phyloP scores from a whole-genome alignment of 2,329 filamentous ascomycete species.

The Fusarium musae region DNA sequence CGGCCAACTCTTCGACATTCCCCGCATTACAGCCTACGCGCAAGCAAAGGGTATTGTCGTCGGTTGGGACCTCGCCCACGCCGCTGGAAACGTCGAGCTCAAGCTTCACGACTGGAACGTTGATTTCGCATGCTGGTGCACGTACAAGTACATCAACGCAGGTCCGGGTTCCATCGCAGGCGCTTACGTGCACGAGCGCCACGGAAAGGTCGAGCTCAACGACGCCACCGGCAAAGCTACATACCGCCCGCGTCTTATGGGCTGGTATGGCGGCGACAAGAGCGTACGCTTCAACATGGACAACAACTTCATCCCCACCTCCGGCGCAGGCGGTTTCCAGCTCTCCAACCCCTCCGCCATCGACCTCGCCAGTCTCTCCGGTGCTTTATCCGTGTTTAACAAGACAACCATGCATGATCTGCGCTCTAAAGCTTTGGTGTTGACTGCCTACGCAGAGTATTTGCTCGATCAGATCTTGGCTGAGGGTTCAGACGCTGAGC shows the following conservation, averaged over 20 bases:
- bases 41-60: conserved; percentile 76
- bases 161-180: conserved; percentile 85
- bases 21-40: conserved; percentile 80
- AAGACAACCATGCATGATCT: conserved; percentile 76
- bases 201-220: conserved; percentile 66
- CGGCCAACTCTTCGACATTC: conserved; percentile 87
- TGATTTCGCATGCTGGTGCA: conserved; percentile 93
- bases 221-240: conserved; percentile 48
- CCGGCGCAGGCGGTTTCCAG: conserved; percentile 84
- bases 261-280: conserved; percentile 91
- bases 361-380: conserved; percentile 79
- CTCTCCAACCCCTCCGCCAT: conserved; percentile 84
- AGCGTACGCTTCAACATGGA: conserved; percentile 83
- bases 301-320: conserved; percentile 79
- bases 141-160: conserved; percentile 92
- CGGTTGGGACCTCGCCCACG: conserved; percentile 91
- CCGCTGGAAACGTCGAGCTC: conserved; percentile 84
- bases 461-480: conserved; percentile 63
- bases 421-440: conserved; percentile 74
- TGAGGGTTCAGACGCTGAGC: conserved; percentile 43
- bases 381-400: conserved; percentile 78
- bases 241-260: conserved; percentile 75
- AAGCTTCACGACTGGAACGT: conserved; percentile 88
- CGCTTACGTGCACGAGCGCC: conserved; percentile 81
- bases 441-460: conserved; percentile 82